Evolutionary conservation across 495 filamentous ascomycete species (phyloP), one percentile per base, ranked within the genome.

Genomic region (Lasiosphaeria ovina): DNA sequence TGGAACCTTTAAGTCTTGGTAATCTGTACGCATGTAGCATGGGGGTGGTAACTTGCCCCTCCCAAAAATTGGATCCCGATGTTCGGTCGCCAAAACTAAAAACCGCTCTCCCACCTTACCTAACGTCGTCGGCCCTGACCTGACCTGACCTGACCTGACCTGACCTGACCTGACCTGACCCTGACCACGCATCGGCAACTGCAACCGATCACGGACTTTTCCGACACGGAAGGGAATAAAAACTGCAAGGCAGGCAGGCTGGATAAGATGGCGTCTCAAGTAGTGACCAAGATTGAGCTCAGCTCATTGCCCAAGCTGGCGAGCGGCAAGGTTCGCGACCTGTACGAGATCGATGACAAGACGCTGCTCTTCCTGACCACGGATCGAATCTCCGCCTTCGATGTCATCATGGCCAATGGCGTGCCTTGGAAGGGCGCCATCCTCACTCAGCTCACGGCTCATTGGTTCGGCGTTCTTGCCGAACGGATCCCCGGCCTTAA

Each of bases 351-450:
- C 56, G 86, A 92, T 71, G 78, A 86, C 31, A 76, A 85, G 56
- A 90, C 88, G 2, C 82, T 97, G 6, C 87, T 97, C 45, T 95
- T 98, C 74, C 86, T 95, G 45, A 87, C 94, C 16, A 58, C 61
- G 24, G 93, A 98, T 73, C 88, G 93, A 62, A 95, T 97, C 76
- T 96, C 90, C 56, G 93, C 93, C 54, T 96, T 90, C 79, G 93
- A 97, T 82, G 90, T 96, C 64, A 84, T 96, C 64, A 87, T 96
- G 85, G 79, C 81, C 68, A 96, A 96, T 81, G 92, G 92, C 49
- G 84, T 97, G 50, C 89, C 90, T 4, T 75, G 85, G 65, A 97
- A 96, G 77, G 94, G 94, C 62, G 76, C 82, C 64, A 81, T 97
- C 51, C 85, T 98, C 24, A 97, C 91, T 34, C 85, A 89, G 59